Evolutionary conservation across 805 yeast genomes (phyloP).

Genomic region (Candida incommunis): DNA sequence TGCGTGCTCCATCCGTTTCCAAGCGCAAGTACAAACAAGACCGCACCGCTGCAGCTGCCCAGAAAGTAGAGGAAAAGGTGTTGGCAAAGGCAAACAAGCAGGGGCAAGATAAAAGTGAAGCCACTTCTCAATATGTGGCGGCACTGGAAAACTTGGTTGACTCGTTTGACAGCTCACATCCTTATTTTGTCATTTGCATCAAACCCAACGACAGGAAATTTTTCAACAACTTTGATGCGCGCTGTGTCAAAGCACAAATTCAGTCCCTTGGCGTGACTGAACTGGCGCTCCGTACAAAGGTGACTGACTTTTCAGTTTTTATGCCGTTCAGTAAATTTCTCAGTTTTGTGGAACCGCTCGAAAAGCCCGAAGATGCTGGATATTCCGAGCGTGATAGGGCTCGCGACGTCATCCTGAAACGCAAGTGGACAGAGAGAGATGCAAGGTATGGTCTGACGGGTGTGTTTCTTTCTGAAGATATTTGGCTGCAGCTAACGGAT

Average conservation of each 20-base stretch:
- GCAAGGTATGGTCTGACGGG: slow-evolving; percentile 26
- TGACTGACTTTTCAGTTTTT: slow-evolving; percentile 24
- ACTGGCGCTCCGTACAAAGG: slow-evolving; percentile 24
- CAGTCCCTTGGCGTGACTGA: slow-evolving; percentile 28
- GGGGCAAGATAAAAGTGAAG: slow-evolving; percentile 3
- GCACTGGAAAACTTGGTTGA: slow-evolving; percentile 24
- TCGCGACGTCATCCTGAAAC: slow-evolving; percentile 13
- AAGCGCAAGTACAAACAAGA: slow-evolving; percentile 7
- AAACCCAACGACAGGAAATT: slow-evolving; percentile 28
- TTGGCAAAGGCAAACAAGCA: slow-evolving; percentile 1
- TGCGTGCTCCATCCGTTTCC: slow-evolving; percentile 24
- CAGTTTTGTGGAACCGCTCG: slow-evolving; percentile 13
- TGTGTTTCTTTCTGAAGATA: slow-evolving; percentile 25
- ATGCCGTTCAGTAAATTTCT: slow-evolving; percentile 25
- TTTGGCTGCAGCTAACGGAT: slow-evolving; percentile 27
- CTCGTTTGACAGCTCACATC: slow-evolving; percentile 24
- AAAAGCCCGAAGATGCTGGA: slow-evolving; percentile 5
- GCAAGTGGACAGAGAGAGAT: slow-evolving; percentile 24
- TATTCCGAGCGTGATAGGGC: slow-evolving; percentile 22
- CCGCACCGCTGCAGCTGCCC: slow-evolving; percentile 5
- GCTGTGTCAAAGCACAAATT: slow-evolving; percentile 28
- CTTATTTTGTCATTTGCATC: slow-evolving; percentile 27
- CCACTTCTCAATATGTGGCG: slow-evolving; percentile 15
- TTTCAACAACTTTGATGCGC: slow-evolving; percentile 25
- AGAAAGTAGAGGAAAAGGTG: slow-evolving; percentile 2